Conservation (phyloP, 108 stramenopile species). For the Schizochytrium sp. region DNA sequence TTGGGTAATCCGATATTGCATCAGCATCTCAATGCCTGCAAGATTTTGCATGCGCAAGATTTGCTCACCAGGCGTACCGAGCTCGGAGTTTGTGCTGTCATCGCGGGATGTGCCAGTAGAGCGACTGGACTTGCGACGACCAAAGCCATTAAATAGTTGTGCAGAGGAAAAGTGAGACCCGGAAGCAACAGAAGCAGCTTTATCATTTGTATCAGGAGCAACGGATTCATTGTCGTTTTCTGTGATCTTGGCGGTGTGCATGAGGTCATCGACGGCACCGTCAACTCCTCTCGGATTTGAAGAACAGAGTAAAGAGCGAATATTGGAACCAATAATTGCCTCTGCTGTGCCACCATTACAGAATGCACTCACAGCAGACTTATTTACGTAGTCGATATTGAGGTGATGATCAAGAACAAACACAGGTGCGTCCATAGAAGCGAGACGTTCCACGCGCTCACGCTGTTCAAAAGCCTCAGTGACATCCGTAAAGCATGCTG, state of each 20-base stretch:
- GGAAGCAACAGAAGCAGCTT: not conserved
- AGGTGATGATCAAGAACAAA: conserved; percentile 1
- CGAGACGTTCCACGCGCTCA: conserved; percentile 29
- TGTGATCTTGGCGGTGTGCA: not conserved
- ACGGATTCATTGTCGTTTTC: not conserved
- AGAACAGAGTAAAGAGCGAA: not conserved
- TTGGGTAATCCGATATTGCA: conserved; percentile 17
- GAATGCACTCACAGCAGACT: not conserved
- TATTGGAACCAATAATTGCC: not conserved
- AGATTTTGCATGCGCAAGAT: not conserved
- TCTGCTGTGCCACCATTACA: not conserved
- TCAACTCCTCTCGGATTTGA: not conserved
- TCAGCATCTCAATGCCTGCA: not conserved
- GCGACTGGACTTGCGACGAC: conserved; percentile 29
- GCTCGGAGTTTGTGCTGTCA: not conserved
- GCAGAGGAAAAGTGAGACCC: conserved; percentile 5
- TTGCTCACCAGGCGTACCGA: not conserved
- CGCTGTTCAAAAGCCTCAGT: conserved; percentile 19
- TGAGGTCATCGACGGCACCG: conserved; percentile 1
- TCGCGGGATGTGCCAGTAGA: conserved; percentile 15
- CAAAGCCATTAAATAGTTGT: not conserved
- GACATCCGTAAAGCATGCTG: conserved; percentile 12
- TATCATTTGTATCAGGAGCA: not conserved
- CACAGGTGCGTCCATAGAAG: conserved; percentile 3
- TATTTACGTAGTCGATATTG: conserved; percentile 21